Evolutionary conservation across 192 early-diverging fungal species (phyloP).

Genomic region (Coemansia sp.): DNA sequence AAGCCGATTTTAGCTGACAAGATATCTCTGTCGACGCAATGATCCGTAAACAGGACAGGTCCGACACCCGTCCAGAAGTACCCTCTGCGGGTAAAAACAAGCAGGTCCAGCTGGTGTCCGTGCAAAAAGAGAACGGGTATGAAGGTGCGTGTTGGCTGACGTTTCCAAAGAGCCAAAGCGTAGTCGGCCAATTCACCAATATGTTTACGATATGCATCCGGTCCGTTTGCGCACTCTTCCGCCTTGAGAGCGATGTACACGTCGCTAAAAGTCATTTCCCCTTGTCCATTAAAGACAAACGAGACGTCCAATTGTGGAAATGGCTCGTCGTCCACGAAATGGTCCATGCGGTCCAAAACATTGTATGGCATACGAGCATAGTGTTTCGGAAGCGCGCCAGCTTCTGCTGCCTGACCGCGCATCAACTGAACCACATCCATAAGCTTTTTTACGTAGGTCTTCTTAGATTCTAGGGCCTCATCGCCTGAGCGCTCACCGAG

Average conservation of each 20-base stretch:
- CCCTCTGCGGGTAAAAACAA: constrained; percentile 27
- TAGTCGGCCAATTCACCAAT: constrained; percentile 37
- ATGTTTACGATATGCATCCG: background rate
- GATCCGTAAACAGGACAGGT: background rate
- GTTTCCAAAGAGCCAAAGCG: constrained; percentile 3
- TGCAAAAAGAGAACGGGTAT: constrained; percentile 18
- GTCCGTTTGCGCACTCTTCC: background rate
- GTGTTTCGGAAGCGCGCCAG: background rate
- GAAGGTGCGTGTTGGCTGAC: constrained; percentile 19
- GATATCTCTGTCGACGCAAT: background rate
- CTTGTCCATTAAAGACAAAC: background rate
- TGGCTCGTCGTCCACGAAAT: background rate
- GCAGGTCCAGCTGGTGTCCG: constrained; percentile 9
- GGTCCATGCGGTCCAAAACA: background rate
- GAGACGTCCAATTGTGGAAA: background rate
- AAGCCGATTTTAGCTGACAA: background rate
- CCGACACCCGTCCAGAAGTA: constrained; percentile 8
- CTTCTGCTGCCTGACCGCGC: background rate
- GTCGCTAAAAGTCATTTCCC: background rate
- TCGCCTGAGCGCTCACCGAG: background rate
- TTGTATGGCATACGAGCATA: background rate
- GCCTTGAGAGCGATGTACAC: background rate
- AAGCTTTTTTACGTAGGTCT: background rate
- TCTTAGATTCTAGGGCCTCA: background rate
- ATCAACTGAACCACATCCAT: background rate